phyloP scores from a whole-genome alignment of 2,329 filamentous ascomycete genomes.

The Aspergillus sp. region DNA sequence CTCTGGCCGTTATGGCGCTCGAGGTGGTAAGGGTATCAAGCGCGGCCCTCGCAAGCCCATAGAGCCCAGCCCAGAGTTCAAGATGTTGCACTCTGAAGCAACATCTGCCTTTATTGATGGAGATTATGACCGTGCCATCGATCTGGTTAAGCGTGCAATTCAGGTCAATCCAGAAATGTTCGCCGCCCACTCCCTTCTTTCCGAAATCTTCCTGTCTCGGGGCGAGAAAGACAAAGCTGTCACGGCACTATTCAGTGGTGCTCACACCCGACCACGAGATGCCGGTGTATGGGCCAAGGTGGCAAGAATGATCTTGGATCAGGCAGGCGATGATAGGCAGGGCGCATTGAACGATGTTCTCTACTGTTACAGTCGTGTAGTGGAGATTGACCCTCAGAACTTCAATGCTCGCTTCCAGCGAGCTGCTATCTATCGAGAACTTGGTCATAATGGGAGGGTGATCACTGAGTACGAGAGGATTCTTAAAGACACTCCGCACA shows the following conservation, averaged over 20 bases:
- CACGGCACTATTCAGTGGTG: conserved; percentile 61
- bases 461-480: conserved; percentile 59
- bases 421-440: conserved; percentile 59
- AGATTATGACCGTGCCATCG: conserved; percentile 50
- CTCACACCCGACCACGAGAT: conserved; percentile 60
- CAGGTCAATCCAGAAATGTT: conserved; percentile 66
- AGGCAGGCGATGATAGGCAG: conserved; percentile 50
- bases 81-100: conserved; percentile 51
- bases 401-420: conserved; percentile 59
- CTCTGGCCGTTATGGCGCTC: conserved; percentile 42
- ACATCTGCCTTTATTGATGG: conserved; percentile 55
- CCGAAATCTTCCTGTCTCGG: conserved; percentile 61
- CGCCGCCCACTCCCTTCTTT: conserved; percentile 63
- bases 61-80: conserved; percentile 55
- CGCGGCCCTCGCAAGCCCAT: conserved; percentile 51
- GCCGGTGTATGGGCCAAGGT: conserved; percentile 62
- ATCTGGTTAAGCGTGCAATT: conserved; percentile 54
- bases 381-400: conserved; percentile 57
- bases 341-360: conserved; percentile 53
- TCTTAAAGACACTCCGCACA: conserved; percentile 57
- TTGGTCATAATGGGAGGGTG: conserved; percentile 52
- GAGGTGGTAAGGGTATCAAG: conserved; percentile 51
- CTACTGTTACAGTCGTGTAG: conserved; percentile 59
- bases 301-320: conserved; percentile 58
- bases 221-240: conserved; percentile 62